Evolutionary conservation across 768 basidiomycete species (phyloP).

Genomic region (Suillus paluster): DNA sequence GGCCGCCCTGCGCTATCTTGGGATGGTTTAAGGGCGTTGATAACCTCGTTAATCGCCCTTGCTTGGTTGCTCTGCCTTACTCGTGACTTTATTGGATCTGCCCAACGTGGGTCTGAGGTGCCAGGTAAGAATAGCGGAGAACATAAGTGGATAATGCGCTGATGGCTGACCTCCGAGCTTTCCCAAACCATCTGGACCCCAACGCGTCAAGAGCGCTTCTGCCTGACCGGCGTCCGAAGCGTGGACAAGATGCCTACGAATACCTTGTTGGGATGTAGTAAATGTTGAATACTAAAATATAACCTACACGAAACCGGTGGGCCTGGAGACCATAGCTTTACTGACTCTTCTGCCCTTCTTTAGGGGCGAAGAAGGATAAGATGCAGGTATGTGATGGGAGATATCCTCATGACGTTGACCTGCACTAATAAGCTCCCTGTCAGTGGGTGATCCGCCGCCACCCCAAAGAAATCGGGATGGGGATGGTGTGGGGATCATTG

Average conservation of each 20-base stretch:
- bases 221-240: slow-evolving; percentile 90
- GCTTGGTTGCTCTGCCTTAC: slow-evolving; percentile 70
- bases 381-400: slow-evolving; percentile 19
- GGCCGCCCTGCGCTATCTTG: slow-evolving; percentile 44
- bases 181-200: slow-evolving; percentile 88
- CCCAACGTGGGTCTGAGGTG: slow-evolving; percentile 82
- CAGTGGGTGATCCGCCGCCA: slow-evolving; percentile 33
- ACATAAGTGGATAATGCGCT: slow-evolving; percentile 16
- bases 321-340: slow-evolving; percentile 89
- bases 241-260: slow-evolving; percentile 80
- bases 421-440: slow-evolving; percentile 47
- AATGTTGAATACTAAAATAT: slow-evolving; percentile 14
- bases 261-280: slow-evolving; percentile 22
- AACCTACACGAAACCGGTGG: slow-evolving; percentile 84
- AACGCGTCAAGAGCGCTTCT: slow-evolving; percentile 82
- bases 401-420: slow-evolving; percentile 76
- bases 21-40: slow-evolving; percentile 68
- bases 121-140: slow-evolving; percentile 24
- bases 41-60: slow-evolving; percentile 76
- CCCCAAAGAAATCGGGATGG: slow-evolving; percentile 71
- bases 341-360: slow-evolving; percentile 71
- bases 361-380: slow-evolving; percentile 31
- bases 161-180: slow-evolving; percentile 77
- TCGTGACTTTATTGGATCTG: slow-evolving; percentile 82
- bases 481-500: slow-evolving; percentile 73